Percentiles rank a stretch among this genome's conserved stretches.
These are phyloP conservation scores for Populus alba DNA, from an alignment of 345 rosid species.

Conservation along the genomic window DNA sequence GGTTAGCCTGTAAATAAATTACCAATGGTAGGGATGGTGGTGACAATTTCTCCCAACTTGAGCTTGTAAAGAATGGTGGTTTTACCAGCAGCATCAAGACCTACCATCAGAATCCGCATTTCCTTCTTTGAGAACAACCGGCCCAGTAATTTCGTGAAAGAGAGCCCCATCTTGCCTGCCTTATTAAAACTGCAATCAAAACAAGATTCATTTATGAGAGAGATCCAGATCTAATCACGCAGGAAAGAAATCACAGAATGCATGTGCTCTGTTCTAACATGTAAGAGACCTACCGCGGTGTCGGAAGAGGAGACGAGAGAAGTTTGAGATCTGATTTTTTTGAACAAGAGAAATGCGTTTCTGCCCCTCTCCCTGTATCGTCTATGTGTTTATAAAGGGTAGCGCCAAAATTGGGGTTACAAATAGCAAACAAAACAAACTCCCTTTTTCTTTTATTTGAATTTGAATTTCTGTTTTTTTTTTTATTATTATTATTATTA, in stretches of 20 bases:
- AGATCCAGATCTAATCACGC: background rate
- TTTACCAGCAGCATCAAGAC: conserved; percentile 11
- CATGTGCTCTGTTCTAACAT: background rate
- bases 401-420: background rate
- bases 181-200: background rate
- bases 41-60: conserved; percentile 10
- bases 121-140: conserved; percentile 5
- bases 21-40: conserved; percentile 11
- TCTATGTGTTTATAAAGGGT: background rate
- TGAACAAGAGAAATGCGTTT: background rate
- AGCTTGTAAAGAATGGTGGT: conserved; percentile 10
- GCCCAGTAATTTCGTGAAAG: background rate
- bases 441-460: background rate
- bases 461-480: background rate
- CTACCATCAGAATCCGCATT: conserved; percentile 11
- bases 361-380: too few species aligned
- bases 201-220: background rate
- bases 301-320: background rate
- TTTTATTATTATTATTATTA: background rate
- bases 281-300: background rate
- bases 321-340: background rate
- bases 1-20: background rate
- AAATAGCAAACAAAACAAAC: background rate
- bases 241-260: background rate
- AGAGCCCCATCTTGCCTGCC: conserved; percentile 1